These are phyloP conservation scores for Alternaria longipes DNA, from an alignment of 2,329 filamentous ascomycete genomes.

Conservation along the genomic window DNA sequence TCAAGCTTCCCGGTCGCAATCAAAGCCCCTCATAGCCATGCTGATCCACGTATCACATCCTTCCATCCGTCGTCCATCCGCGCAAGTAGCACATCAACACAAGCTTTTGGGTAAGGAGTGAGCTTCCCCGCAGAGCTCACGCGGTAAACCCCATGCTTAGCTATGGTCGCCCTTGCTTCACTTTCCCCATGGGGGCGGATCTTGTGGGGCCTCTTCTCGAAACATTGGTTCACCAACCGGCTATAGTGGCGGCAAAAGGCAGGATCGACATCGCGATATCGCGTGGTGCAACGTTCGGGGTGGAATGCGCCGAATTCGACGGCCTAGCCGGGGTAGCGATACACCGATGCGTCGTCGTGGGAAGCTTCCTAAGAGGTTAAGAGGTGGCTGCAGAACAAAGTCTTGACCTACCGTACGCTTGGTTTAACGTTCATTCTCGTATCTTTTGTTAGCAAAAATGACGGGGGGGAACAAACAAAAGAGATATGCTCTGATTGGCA, in stretches of 20 bases:
- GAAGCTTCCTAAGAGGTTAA: conserved; percentile 17
- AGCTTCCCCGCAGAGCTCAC: conserved; percentile 18
- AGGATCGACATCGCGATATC: conserved; percentile 14
- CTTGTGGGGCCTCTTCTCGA: conserved; percentile 13
- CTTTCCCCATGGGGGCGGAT: conserved; percentile 18
- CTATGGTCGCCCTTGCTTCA: background rate
- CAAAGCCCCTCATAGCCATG: background rate
- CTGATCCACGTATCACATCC: conserved; percentile 16
- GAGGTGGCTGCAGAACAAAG: background rate
- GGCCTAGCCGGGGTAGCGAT: conserved; percentile 11
- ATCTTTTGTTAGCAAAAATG: conserved; percentile 14
- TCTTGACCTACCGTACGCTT: conserved; percentile 4
- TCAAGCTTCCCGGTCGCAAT: background rate
- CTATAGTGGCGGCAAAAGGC: conserved; percentile 10
- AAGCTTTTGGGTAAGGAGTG: conserved; percentile 3
- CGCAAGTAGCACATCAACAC: background rate
- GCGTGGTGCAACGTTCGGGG: conserved; percentile 14
- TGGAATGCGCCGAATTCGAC: conserved; percentile 21
- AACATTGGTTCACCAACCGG: background rate
- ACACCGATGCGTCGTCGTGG: conserved; percentile 17
- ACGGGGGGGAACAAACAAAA: conserved; percentile 25
- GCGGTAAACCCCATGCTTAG: background rate
- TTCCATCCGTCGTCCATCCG: background rate
- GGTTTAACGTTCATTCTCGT: background rate
- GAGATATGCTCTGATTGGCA: conserved; percentile 66